Percentiles rank a stretch among this genome's conserved stretches.
Conservation (phyloP, 768 basidiomycete genomes). For the Rossbeevera mucosa region DNA sequence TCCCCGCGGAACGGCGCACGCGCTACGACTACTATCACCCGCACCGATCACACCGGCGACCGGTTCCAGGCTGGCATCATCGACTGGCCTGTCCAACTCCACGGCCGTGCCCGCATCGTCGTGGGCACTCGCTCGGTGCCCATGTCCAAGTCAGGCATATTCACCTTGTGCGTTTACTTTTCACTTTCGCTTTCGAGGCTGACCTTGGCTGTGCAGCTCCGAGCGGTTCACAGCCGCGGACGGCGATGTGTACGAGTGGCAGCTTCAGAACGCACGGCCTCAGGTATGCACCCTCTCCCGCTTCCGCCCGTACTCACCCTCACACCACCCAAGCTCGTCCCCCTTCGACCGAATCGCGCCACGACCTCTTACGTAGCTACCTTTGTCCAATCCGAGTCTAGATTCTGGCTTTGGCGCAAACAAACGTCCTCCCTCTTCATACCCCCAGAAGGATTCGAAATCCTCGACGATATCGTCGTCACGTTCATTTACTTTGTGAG, state of each 20-base stretch:
- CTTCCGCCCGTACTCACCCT: neutral
- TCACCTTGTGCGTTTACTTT: constrained; percentile 17
- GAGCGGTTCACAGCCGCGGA: constrained; percentile 25
- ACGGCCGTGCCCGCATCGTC: constrained; percentile 11
- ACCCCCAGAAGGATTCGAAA: constrained; percentile 25
- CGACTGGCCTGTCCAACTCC: constrained; percentile 22
- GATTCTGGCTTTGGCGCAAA: constrained; percentile 13
- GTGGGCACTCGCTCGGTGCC: constrained; percentile 25
- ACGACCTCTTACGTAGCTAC: constrained; percentile 25
- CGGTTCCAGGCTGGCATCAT: constrained; percentile 26
- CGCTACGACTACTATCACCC: constrained; percentile 24
- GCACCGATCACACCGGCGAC: constrained; percentile 18
- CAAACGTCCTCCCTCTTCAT: constrained; percentile 22
- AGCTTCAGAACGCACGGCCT: constrained; percentile 18
- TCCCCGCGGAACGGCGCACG: constrained; percentile 6
- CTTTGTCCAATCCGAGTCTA: constrained; percentile 18
- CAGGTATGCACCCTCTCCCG: constrained; percentile 15
- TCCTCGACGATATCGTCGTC: constrained; percentile 34
- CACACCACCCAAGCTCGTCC: constrained; percentile 20
- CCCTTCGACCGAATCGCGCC: constrained; percentile 2
- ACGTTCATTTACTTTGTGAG: constrained; percentile 35
- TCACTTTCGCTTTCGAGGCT: neutral
- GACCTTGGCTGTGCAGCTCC: constrained; percentile 9
- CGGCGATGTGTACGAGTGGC: constrained; percentile 27
- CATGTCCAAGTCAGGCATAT: constrained; percentile 22